Base-by-base conservation (phyloP, 2,329 filamentous ascomycete genomes). In the Purpureocillium takamizusanense region DNA sequence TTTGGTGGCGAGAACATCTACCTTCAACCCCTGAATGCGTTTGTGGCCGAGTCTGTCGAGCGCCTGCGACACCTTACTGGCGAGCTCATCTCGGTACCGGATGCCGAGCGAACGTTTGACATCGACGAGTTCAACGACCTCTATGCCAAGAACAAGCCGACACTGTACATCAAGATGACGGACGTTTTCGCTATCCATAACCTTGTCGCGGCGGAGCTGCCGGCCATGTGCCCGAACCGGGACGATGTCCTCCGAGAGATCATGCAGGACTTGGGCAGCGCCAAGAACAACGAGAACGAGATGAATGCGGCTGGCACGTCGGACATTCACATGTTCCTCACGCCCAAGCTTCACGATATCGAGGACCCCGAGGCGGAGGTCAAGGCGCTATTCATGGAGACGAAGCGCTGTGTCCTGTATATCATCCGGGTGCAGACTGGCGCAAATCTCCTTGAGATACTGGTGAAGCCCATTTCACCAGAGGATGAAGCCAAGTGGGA, bases 71-170 rank as follows among this genome's bases (percentile, higher is more conserved):
- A 83, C 11, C 86, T 92, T 33, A 86, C 85, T 63, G 74, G 73
- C 33, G 77, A 83, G 27, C 63, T 97, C 43, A 86, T 98, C 48
- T 78, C 83, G 11, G 85, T 97, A 11, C 80, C 84, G 12, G 83
- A 92, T 51, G 86, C 87, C 0, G 92, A 98, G 61, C 74, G 78
- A 37, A 92, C 92, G 17, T 98, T 97, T 55, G 89, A 97, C 60
- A 95, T 98, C 57, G 92, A 98, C 56, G 92, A 97, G 59, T 98
- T 92, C 75, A 97, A 95, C 57, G 92, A 98, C 55, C 74, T 98
- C 7, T 97, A 97, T 56, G 86, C 90, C 40, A 89, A 94, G 59
- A 92, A 88, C 46, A 95, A 95, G 62, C 92, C 92, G 7, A 97
- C 90, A 0, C 72, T 98, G n/a, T 98, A 97, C 67, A 95, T 98